These are phyloP conservation scores for Albizia julibrissin DNA, from an alignment of 306 rosid species.

Conservation along the genomic window DNA sequence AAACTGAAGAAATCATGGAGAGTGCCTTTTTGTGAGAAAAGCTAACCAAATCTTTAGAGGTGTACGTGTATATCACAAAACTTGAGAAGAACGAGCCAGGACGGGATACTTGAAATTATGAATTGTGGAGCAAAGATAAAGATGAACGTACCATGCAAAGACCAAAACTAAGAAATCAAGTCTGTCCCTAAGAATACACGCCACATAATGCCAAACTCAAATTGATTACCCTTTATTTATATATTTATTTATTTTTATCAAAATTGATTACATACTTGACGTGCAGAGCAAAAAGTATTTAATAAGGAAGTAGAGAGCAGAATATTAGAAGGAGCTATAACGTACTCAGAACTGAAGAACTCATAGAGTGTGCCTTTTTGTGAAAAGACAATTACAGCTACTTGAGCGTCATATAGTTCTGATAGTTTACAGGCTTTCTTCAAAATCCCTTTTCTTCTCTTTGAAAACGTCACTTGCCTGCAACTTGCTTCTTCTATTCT, in stretches of 20 bases:
- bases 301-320: background rate
- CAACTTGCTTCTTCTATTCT: background rate
- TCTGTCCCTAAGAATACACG: too few species aligned
- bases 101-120: too few species aligned
- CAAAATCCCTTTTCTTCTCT: conserved; percentile 53
- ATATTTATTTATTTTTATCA: too few species aligned
- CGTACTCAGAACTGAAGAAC: conserved; percentile 71
- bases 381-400: conserved; percentile 66
- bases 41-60: too few species aligned
- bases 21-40: conserved; percentile 68
- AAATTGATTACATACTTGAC: background rate
- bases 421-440: conserved; percentile 46
- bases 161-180: too few species aligned
- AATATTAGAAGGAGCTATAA: background rate
- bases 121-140: too few species aligned
- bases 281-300: background rate
- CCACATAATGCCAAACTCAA: too few species aligned
- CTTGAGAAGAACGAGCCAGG: too few species aligned
- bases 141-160: too few species aligned
- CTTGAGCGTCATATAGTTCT: conserved; percentile 63
- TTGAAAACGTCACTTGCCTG: conserved; percentile 54
- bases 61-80: too few species aligned
- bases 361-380: conserved; percentile 64
- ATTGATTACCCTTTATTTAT: too few species aligned
- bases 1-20: conserved; percentile 62